Conservation (phyloP, 345 rosid genomes). For the Gossypium rotundifolium region DNA sequence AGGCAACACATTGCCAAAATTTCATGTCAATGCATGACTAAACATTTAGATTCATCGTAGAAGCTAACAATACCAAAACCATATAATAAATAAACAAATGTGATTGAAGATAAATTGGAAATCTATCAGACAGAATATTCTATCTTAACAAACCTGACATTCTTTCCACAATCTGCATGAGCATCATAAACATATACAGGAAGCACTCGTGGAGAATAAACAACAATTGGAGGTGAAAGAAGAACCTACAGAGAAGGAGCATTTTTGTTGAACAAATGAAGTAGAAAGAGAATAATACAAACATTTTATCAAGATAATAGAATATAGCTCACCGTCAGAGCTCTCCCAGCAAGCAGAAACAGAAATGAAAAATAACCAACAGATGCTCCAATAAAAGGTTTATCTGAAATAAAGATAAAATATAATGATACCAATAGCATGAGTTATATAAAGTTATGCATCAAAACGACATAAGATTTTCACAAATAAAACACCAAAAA, state of each 20-base stretch:
- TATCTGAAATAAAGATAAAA: conserved; percentile 43
- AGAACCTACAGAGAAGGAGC: conserved; percentile 57
- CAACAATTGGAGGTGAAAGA: conserved; percentile 98
- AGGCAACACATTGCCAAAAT: conserved; percentile 9
- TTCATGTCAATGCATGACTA: conserved; percentile 12
- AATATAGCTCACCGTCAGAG: conserved; percentile 68
- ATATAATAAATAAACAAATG: conserved; percentile 11
- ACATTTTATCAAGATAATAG: not conserved
- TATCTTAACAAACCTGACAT: conserved; percentile 74
- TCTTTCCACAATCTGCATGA: conserved; percentile 96
- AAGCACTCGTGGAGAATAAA: conserved; percentile 94
- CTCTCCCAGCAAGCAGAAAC: conserved; percentile 95
- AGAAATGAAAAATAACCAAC: conserved; percentile 94
- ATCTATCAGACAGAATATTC: conserved; percentile 5
- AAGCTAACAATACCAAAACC: conserved; percentile 11
- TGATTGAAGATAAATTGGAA: conserved; percentile 5
- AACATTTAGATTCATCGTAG: not conserved
- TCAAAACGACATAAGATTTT: not conserved
- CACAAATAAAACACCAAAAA: conserved; percentile 13
- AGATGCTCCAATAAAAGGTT: conserved; percentile 97
- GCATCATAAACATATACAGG: conserved; percentile 98
- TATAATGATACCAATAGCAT: not conserved
- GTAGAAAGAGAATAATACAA: conserved; percentile 6
- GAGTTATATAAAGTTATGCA: not conserved
- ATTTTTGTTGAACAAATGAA: conserved; percentile 4